A percentile compares a stretch with the other conserved stretches of the same genome.
Conservation (phyloP, 2,329 filamentous ascomycete species). For the Ustulina deusta region DNA sequence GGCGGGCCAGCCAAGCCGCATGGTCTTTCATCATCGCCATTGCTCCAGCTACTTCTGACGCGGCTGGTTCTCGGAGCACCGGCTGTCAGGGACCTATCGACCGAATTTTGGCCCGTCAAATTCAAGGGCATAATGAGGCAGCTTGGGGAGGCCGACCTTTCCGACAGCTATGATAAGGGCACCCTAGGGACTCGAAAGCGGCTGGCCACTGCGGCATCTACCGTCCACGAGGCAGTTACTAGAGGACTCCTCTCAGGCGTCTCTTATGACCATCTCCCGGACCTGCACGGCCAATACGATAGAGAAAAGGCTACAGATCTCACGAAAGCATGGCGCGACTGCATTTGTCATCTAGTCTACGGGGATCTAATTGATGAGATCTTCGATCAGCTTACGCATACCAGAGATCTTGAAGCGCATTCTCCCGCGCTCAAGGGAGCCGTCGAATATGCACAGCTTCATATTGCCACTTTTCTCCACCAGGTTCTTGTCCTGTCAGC, state of each 20-base stretch:
- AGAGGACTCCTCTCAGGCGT: slow-evolving; percentile 75
- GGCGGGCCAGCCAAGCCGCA: slow-evolving; percentile 46
- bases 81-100: slow-evolving; percentile 71
- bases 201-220: slow-evolving; percentile 76
- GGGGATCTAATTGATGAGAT: slow-evolving; percentile 74
- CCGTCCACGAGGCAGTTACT: slow-evolving; percentile 75
- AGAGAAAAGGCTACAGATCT: slow-evolving; percentile 69
- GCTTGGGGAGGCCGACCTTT: slow-evolving; percentile 76
- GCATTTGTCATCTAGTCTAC: slow-evolving; percentile 74
- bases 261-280: slow-evolving; percentile 45
- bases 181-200: slow-evolving; percentile 79
- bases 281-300: slow-evolving; percentile 64
- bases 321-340: slow-evolving; percentile 73
- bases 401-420: slow-evolving; percentile 73
- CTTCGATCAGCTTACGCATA: slow-evolving; percentile 70
- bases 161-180: slow-evolving; percentile 86
- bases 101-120: slow-evolving; percentile 74
- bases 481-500: slow-evolving; percentile 79
- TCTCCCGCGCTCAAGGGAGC: slow-evolving; percentile 71
- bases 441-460: slow-evolving; percentile 67
- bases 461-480: slow-evolving; percentile 79
- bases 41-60: slow-evolving; percentile 76
- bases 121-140: slow-evolving; percentile 70
- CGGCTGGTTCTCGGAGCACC: slow-evolving; percentile 75
- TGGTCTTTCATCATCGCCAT: slow-evolving; percentile 65